These are phyloP conservation scores for Monilinia fructicola DNA, from an alignment of 2,329 filamentous ascomycete species.

Conservation along the genomic window DNA sequence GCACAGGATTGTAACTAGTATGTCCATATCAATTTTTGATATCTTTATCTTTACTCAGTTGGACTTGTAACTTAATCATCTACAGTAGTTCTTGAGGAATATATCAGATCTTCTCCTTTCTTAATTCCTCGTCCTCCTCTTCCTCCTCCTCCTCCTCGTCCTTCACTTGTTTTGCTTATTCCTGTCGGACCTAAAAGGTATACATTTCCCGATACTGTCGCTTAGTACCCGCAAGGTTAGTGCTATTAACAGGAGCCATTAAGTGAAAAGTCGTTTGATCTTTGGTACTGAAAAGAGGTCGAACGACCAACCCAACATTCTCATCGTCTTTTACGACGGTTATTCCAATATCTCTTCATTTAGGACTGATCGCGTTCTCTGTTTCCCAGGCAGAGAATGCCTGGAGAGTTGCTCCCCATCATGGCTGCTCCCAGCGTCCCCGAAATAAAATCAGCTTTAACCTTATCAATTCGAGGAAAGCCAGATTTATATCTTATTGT, in stretches of 20 bases:
- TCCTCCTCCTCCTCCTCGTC: background rate
- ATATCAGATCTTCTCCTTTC: background rate
- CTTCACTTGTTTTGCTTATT: conserved; percentile 3
- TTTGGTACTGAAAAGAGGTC: conserved; percentile 17
- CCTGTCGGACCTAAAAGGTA: conserved; percentile 9
- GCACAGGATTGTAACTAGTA: background rate
- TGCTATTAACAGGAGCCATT: conserved; percentile 18
- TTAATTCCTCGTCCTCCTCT: too few species aligned
- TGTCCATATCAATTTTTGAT: background rate
- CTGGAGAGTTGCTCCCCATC: conserved; percentile 41
- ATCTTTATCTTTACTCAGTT: background rate
- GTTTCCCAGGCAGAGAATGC: conserved; percentile 39
- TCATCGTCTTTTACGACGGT: conserved; percentile 21
- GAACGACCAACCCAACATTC: conserved; percentile 12
- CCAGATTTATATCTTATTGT: conserved; percentile 43
- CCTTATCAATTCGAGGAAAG: conserved; percentile 37
- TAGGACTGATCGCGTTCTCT: conserved; percentile 33
- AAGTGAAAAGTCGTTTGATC: conserved; percentile 22
- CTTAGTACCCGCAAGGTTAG: conserved; percentile 10
- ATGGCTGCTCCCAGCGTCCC: conserved; percentile 40
- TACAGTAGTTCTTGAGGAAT: conserved; percentile 1
- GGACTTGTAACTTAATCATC: background rate
- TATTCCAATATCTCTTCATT: conserved; percentile 26
- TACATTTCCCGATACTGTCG: conserved; percentile 12
- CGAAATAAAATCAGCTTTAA: conserved; percentile 21